A percentile compares a stretch with the other conserved stretches of the same genome.
Evolutionary conservation across 257 asterid genomes (phyloP).

Genomic region (Nemophila menziesii): DNA sequence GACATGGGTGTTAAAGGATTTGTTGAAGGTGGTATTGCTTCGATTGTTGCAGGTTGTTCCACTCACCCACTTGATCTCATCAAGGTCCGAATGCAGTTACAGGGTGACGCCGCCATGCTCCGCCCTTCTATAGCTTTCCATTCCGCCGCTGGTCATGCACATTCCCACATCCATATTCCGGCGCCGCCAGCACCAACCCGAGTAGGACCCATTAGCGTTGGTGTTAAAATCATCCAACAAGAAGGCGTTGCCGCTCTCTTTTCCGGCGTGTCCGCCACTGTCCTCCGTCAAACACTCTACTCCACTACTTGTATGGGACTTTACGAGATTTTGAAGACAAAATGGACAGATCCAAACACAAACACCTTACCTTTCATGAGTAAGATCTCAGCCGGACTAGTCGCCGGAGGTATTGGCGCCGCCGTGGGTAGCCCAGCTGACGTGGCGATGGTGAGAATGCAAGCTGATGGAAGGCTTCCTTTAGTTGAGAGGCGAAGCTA

Average conservation of each 20-base stretch:
- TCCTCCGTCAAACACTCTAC: constrained; percentile 79
- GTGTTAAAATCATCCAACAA: constrained; percentile 55
- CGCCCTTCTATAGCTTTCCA: constrained; percentile 63
- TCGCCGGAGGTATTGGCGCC: constrained; percentile 87
- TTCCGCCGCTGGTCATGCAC: constrained; percentile 11
- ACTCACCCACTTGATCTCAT: constrained; percentile 60
- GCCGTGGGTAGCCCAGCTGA: constrained; percentile 91
- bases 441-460: constrained; percentile 94
- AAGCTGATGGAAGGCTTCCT: constrained; percentile 91
- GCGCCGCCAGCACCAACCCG: constrained; percentile 29
- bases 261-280: constrained; percentile 92
- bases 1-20: constrained; percentile 59
- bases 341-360: constrained; percentile 61
- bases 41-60: constrained; percentile 57
- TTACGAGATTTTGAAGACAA: constrained; percentile 59
- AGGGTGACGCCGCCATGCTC: constrained; percentile 45
- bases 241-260: constrained; percentile 61
- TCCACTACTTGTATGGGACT: constrained; percentile 93
- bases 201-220: constrained; percentile 60
- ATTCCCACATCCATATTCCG: constrained; percentile 4
- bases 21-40: constrained; percentile 68
- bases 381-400: constrained; percentile 60
- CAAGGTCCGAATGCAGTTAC: constrained; percentile 63
- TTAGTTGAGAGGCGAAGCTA: constrained; percentile 57
- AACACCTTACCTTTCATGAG: constrained; percentile 36